These are phyloP conservation scores for Cinchona pubescens DNA, from an alignment of 257 asterid genomes.

Conservation along the genomic window DNA sequence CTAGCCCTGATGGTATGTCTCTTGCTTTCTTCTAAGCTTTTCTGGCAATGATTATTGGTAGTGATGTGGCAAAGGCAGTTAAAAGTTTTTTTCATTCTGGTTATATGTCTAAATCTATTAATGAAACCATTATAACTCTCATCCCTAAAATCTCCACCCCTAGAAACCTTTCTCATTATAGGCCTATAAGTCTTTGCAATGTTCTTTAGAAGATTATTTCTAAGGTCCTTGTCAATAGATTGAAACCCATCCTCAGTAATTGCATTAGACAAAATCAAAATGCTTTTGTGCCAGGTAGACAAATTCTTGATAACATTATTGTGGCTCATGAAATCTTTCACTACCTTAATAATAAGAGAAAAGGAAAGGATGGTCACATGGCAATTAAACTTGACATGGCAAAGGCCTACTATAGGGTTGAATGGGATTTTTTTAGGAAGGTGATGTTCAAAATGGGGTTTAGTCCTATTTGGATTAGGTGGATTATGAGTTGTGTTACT, in stretches of 20 bases:
- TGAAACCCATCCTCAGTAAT: no score
- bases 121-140: not conserved
- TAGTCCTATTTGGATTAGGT: no score
- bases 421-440: no score
- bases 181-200: not conserved
- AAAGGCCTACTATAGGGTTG: no score
- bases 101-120: not conserved
- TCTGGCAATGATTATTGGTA: no score
- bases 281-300: not conserved
- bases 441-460: no score
- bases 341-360: no score
- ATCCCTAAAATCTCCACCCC: not conserved
- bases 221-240: not conserved
- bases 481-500: no score
- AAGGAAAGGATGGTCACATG: no score
- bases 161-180: not conserved
- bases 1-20: not conserved
- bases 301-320: not conserved
- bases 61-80: not conserved
- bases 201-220: not conserved
- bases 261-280: not conserved
- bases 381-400: no score
- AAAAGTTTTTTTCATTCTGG: not conserved
- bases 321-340: not conserved
- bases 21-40: not conserved